phyloP scores from a whole-genome alignment of 768 basidiomycete species.

The Floccularia luteovirens region DNA sequence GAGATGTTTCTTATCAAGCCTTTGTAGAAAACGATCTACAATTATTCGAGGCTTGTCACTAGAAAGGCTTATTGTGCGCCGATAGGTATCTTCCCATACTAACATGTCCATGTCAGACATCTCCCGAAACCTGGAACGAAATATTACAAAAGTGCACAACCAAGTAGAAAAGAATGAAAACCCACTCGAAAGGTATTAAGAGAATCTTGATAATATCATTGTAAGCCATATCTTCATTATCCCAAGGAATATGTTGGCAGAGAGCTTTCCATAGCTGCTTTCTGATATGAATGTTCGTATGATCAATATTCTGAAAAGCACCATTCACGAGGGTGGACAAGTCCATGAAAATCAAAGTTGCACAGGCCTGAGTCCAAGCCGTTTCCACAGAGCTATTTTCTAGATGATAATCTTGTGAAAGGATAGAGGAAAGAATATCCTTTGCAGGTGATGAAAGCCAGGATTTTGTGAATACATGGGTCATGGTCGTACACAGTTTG shows the following conservation, averaged over 20 bases:
- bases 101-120: slow-evolving; percentile 19
- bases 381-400: slow-evolving; percentile 26
- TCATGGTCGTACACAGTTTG: slow-evolving; percentile 45
- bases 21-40: slow-evolving; percentile 18
- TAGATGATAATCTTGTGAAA: slow-evolving; percentile 35
- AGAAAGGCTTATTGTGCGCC: neutral
- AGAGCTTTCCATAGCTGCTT: slow-evolving; percentile 41
- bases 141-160: slow-evolving; percentile 1
- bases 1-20: slow-evolving; percentile 13
- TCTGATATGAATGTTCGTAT: slow-evolving; percentile 18
- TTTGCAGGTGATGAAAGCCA: slow-evolving; percentile 38
- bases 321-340: slow-evolving; percentile 29
- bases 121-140: slow-evolving; percentile 31
- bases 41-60: slow-evolving; percentile 10
- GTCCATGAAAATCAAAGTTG: slow-evolving; percentile 34
- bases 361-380: slow-evolving; percentile 43
- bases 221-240: slow-evolving; percentile 23
- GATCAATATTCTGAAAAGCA: slow-evolving; percentile 20
- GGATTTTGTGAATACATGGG: slow-evolving; percentile 33
- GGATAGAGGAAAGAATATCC: slow-evolving; percentile 32
- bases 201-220: slow-evolving; percentile 36
- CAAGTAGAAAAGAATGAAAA: neutral
- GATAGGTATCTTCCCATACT: slow-evolving; percentile 18
- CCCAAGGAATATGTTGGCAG: slow-evolving; percentile 20
- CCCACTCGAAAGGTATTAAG: slow-evolving; percentile 39